Conservation (phyloP, 495 filamentous ascomycete genomes). For the Lophiostoma macrostomum region DNA sequence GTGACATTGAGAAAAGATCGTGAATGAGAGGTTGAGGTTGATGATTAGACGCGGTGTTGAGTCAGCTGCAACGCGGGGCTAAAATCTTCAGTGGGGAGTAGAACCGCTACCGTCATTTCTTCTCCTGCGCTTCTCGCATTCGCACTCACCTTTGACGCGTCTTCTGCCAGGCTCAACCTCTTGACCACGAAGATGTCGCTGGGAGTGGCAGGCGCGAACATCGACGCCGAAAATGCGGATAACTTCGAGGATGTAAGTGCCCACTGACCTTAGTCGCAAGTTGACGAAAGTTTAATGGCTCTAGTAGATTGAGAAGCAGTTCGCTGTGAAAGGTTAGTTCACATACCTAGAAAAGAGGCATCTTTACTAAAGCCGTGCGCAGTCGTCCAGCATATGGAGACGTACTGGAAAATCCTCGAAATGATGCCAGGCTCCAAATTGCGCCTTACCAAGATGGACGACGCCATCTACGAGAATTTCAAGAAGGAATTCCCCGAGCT, state of each 20-base stretch:
- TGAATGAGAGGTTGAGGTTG: constrained; percentile 2
- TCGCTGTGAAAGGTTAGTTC: constrained; percentile 83
- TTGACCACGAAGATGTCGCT: constrained; percentile 47
- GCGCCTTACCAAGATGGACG: constrained; percentile 87
- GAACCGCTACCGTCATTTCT: constrained; percentile 2
- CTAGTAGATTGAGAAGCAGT: constrained; percentile 94
- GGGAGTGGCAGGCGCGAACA: constrained; percentile 43
- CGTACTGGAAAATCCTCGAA: constrained; percentile 95
- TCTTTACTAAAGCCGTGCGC: constrained; percentile 2
- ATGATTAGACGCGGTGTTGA: constrained; percentile 27
- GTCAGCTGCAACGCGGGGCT: constrained; percentile 32
- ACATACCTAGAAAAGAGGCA: neutral
- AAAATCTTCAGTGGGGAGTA: too few relatives aligned
- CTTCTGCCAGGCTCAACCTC: too few relatives aligned
- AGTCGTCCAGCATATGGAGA: constrained; percentile 93
- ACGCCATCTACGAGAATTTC: constrained; percentile 90
- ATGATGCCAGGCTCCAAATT: constrained; percentile 79
- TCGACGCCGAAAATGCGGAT: constrained; percentile 67
- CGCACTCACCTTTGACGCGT: too few relatives aligned
- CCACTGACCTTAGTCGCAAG: too few relatives aligned
- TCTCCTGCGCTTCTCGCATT: neutral
- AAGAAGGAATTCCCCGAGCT: constrained; percentile 87
- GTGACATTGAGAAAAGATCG: constrained; percentile 28
- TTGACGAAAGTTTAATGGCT: too few relatives aligned
- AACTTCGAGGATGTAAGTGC: constrained; percentile 74